Evolutionary conservation across 306 rosid species (phyloP).

Genomic region (Castanospermum australe): DNA sequence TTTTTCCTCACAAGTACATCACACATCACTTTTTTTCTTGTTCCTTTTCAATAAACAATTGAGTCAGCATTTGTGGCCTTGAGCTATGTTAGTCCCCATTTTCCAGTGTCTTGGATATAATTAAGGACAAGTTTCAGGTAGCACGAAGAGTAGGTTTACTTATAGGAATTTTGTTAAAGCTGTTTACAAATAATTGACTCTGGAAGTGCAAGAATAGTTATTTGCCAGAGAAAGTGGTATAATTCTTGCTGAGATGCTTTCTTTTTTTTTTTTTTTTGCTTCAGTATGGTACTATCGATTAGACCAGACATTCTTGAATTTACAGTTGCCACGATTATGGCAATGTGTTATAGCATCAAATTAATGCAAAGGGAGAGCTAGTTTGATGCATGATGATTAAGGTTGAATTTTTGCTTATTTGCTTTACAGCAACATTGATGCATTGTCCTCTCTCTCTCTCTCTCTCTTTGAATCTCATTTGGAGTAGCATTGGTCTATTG

Average conservation of each 20-base stretch:
- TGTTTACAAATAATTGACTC: background rate
- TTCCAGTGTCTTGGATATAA: background rate
- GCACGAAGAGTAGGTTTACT: background rate
- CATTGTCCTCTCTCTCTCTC: background rate
- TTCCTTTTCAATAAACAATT: background rate
- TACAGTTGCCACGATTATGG: background rate
- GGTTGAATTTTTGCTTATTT: background rate
- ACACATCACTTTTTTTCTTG: background rate
- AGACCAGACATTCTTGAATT: background rate
- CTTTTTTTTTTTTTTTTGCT: too few species aligned
- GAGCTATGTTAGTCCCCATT: background rate
- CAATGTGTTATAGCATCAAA: background rate
- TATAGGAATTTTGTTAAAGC: background rate
- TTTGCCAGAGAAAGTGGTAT: background rate
- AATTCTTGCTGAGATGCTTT: background rate
- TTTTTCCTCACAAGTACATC: background rate
- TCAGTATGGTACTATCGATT: background rate
- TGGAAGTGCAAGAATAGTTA: background rate
- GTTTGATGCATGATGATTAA: background rate
- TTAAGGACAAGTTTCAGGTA: background rate
- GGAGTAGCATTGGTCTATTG: background rate
- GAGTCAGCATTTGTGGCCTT: background rate
- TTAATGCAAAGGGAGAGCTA: background rate
- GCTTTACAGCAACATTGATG: background rate
- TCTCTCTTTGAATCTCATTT: background rate